phyloP scores from a whole-genome alignment of 192 early-diverging fungal genomes.

The Coemansia sp. region DNA sequence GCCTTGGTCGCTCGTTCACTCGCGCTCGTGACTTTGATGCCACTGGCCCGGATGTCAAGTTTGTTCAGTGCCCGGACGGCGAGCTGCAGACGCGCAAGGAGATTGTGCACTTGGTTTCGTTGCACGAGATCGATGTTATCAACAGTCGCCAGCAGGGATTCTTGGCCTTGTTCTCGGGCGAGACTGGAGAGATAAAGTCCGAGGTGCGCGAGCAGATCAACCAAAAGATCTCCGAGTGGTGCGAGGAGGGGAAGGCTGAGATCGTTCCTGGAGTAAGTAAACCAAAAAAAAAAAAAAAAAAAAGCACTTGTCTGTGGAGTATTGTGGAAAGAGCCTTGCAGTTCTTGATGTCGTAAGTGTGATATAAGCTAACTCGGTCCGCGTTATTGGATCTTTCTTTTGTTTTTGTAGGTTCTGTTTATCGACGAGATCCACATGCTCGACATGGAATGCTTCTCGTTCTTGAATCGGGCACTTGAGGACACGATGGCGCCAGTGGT shows the following conservation, averaged over 20 bases:
- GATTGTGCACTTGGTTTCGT: slow-evolving; percentile 95
- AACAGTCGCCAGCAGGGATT: slow-evolving; percentile 98
- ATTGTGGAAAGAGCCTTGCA: slow-evolving; percentile 35
- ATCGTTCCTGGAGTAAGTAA: slow-evolving; percentile 87
- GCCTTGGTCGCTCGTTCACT: slow-evolving; percentile 94
- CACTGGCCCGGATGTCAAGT: slow-evolving; percentile 94
- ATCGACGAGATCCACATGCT: slow-evolving; percentile 99
- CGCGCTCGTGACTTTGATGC: slow-evolving; percentile 98
- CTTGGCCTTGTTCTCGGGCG: slow-evolving; percentile 94
- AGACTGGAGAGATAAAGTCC: slow-evolving; percentile 97
- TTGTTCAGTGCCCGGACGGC: slow-evolving; percentile 99
- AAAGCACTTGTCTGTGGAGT: not conserved
- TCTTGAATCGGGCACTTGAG: slow-evolving; percentile 96
- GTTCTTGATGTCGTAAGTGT: not conserved
- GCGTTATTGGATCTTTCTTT: not conserved
- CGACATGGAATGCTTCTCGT: slow-evolving; percentile 99
- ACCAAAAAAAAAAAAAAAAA: not conserved
- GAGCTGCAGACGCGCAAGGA: slow-evolving; percentile 98
- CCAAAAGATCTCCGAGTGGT: slow-evolving; percentile 94
- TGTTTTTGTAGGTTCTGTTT: slow-evolving; percentile 69
- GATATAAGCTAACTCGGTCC: not conserved
- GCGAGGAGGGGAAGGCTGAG: slow-evolving; percentile 98
- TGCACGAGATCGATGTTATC: slow-evolving; percentile 99
- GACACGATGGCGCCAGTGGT: slow-evolving; percentile 96
- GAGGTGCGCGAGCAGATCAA: slow-evolving; percentile 99